Evolutionary conservation across 495 filamentous ascomycete species (phyloP), one percentile per base, ranked within the genome.

Genomic region (Apiosordaria backusii): DNA sequence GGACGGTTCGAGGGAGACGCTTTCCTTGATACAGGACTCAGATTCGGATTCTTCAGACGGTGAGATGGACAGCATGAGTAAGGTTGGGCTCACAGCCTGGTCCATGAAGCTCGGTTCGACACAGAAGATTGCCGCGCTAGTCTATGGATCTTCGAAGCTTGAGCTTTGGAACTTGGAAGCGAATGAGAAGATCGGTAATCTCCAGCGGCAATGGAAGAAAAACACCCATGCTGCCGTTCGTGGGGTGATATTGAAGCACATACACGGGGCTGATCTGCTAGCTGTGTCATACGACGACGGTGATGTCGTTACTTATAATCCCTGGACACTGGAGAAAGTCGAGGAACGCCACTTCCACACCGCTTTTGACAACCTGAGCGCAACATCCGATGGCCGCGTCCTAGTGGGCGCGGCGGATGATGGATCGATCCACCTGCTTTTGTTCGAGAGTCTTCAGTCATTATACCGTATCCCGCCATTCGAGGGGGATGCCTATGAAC

Each of bases 201-300:
- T 53, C 4, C 16, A 53, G 50, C 15, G 19, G 50, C 16, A 18
- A 53, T 4, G 50, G 16, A n/a, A 7, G 4, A 21, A 18, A 53
- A 21, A 53, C 19, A 15, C 16, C 19, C 4, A 53, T 4, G 16
- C 16, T 15, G 19, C 50, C 50, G 16, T 53, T 21, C 15, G 16
- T 60, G 27, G 67, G 66, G 24, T 69, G 23, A 57, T 50, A 5
- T 66, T 69, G 24, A 65, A 53, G n/a, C 64, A 60, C 6, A n/a
- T 61, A 9, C 19, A 60, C 7, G 67, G 65, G 1, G 50, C 61
- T 6, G 62, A 63, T 4, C 61, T 63, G 3, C 40, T 68, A 10
- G 67, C 67, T 7, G 29, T 68, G n/a, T 45, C 61, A 15, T 68
- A 68, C 58, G n/a, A 65, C 24, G 67, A 65, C 54, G 62, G 57